Evolutionary conservation across 2,329 filamentous ascomycete species (phyloP), one percentile per base, ranked within the genome.

Genomic region (Phialocephala sp.): DNA sequence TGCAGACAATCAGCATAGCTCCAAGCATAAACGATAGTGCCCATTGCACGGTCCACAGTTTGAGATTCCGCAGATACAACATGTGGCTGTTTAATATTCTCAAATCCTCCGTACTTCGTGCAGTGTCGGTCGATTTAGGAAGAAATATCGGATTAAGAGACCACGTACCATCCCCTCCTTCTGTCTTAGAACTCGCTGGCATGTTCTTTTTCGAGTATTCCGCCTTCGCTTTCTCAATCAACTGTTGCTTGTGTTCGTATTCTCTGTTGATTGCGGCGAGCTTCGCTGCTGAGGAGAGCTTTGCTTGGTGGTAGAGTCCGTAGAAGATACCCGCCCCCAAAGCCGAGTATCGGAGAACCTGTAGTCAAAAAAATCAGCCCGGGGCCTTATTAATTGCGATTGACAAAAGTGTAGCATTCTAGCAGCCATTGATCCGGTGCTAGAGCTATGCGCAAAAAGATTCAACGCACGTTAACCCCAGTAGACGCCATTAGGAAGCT

Each of bases 321-420:
- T 99, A 99, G 83, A 97, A 90, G 79, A 98, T 84, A 79, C 95
- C 95, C 77, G 93, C 85, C 77, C 89, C 91, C 73, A 99, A 91
- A 79, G 94, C 94, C 78, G 93, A 94, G 87, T 94, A 99, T 83
- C 95, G 94, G 81, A 98, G 88, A 81, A 99, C 94, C 95, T 99
- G 80, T 24, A 70, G 12, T 22, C 12, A 50, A 41, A 57, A 24
- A 15, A 27, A 43, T 66, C 43, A 66, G 61, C 55, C 37, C 1
- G 24, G 32, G 14, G 27, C 12, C 20, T 11, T 22, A 24, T 20
- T 3, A 3, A 35, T 32, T 39, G 43, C n/a, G 2, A 12, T 62
- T 62, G 59, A 50, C 47, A 36, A 22, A 9, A 54, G 12, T 27
- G 18, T 35, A 14, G 63, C 12, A 50, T 15, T 63, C 35, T 20